Conservation (phyloP, 176 grass and related monocot species). For the Zea mays region DNA sequence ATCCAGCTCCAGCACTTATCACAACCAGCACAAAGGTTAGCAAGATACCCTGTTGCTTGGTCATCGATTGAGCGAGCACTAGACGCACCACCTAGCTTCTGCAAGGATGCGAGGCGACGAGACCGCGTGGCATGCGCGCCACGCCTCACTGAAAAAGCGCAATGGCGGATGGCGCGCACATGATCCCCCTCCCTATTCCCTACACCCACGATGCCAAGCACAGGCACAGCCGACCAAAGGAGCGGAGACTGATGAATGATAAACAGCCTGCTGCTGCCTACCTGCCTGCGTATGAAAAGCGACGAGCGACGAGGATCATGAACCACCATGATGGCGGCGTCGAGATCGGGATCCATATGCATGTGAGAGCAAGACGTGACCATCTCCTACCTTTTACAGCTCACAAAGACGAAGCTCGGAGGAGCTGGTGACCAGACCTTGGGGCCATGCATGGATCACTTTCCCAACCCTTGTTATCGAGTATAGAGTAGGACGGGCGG, state of each 20-base stretch:
- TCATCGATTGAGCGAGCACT: not conserved
- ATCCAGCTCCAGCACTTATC: not conserved
- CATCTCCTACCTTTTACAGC: constrained; percentile 44
- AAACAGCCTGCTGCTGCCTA: not conserved
- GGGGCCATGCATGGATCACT: not conserved
- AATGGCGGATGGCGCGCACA: not conserved
- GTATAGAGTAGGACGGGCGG: not conserved
- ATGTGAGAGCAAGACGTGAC: constrained; percentile 40
- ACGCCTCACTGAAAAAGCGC: not conserved
- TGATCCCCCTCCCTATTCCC: not conserved
- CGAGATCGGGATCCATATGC: constrained; percentile 29
- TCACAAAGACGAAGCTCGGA: constrained; percentile 40
- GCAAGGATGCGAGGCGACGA: constrained; percentile 12
- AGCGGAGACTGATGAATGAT: constrained; percentile 10
- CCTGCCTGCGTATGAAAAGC: not conserved
- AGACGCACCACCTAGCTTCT: not conserved
- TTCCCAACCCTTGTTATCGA: not conserved
- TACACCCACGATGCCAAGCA: constrained; percentile 1
- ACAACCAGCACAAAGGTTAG: not conserved
- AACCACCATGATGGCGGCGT: constrained; percentile 43
- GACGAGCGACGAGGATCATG: constrained; percentile 8
- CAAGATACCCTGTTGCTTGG: not conserved
- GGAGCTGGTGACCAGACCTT: not conserved
- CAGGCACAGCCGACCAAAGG: constrained; percentile 23
- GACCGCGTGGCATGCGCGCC: constrained; percentile 17